phyloP scores from a whole-genome alignment of 352 stramenopile species.

The Saprolegnia diclina region DNA sequence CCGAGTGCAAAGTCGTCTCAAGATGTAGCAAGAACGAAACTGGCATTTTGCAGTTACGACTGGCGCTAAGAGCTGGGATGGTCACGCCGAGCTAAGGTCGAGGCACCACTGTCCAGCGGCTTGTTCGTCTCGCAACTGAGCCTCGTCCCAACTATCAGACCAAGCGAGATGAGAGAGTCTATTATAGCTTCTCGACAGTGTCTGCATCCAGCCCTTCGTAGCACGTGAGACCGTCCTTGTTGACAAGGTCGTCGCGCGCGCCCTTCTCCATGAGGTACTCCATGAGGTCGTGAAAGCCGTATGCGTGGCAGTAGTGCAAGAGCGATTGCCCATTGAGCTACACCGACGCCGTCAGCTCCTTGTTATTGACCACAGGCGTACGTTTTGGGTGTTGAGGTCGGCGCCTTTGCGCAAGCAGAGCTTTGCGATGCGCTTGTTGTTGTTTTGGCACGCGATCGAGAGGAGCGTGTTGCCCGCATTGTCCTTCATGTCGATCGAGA shows the following conservation, averaged over 20 bases:
- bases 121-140: too few relatives aligned
- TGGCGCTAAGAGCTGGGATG: too few relatives aligned
- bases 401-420: slow-evolving; percentile 88
- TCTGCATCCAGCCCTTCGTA: slow-evolving; percentile 91
- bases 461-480: slow-evolving; percentile 90
- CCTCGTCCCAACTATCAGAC: too few relatives aligned
- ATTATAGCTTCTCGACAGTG: slow-evolving; percentile 65
- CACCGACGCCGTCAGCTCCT: neutral
- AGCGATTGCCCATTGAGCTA: slow-evolving; percentile 88
- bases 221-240: slow-evolving; percentile 91
- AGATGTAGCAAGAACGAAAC: too few relatives aligned
- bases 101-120: too few relatives aligned
- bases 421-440: slow-evolving; percentile 94
- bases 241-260: slow-evolving; percentile 85
- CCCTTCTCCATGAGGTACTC: slow-evolving; percentile 95
- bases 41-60: too few relatives aligned
- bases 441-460: slow-evolving; percentile 92
- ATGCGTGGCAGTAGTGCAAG: slow-evolving; percentile 91
- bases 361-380: slow-evolving; percentile 27
- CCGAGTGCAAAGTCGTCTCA: too few relatives aligned
- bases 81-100: too few relatives aligned
- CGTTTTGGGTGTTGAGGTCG: slow-evolving; percentile 92
- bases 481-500: slow-evolving; percentile 90
- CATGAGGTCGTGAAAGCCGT: slow-evolving; percentile 91
- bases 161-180: too few relatives aligned